Evolutionary conservation across 2,329 filamentous ascomycete species (phyloP), one percentile per base, ranked within the genome.

Genomic region (Penicillium sp.): DNA sequence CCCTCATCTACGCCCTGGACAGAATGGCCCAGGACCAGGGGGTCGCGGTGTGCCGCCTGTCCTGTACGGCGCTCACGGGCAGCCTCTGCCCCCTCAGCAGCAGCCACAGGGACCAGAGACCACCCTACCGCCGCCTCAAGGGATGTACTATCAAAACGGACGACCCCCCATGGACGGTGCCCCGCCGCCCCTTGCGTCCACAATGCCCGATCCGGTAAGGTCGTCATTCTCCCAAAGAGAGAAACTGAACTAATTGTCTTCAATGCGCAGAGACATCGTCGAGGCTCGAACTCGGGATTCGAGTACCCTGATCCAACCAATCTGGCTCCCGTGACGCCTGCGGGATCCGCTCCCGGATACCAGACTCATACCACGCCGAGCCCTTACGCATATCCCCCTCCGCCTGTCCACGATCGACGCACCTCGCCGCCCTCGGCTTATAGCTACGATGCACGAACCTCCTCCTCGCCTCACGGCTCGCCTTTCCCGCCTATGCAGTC

Each of bases 11-110:
- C 76, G 79, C 52, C 50, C 50, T 19, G 50, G 50, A 48, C 50
- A 53, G 16, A 78, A 78, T 59, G 51, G 57, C 30, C 68, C 68
- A 54, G 64, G 56, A 30, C 70, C 71, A 39, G 62, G 65, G 48
- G 70, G 70, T 51, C 65, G 67, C 27, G 73, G 74, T 53, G 50
- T 14, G 65, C 51, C 46, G 7, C 51, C 51, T 38, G 65, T 30
- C 60, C 70, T 80, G 26, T 80, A 79, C 61, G 78, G 78, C 47
- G 77, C 78, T 18, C 78, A 80, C 58, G 78, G 78, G 19, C 78
- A 80, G 60, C 78, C 76, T 45, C 70, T 79, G 32, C 74, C 75
- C 40, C 73, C 76, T 36, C 70, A 74, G 56, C 76, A 78, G 57
- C 73, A 76, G 59, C 70, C 70, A 34, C 72, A 70, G 47, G 61